Evolutionary conservation across 2,329 filamentous ascomycete species (phyloP).

Genomic region (Allantophomopsis lycopodina): DNA sequence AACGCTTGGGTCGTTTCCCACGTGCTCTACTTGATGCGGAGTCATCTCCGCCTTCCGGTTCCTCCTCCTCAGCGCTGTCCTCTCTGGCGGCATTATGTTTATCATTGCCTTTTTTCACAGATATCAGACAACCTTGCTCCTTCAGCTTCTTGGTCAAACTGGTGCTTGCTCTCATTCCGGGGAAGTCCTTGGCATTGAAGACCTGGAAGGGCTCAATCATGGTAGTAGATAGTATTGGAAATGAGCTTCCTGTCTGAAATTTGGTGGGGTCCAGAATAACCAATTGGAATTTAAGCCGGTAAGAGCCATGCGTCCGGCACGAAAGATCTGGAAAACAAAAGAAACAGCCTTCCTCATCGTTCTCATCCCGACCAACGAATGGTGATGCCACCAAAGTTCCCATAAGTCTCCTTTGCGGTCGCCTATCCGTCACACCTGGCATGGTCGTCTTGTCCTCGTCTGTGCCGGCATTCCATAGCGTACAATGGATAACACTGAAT

Average conservation of each 20-base stretch:
- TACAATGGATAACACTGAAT: slow-evolving; percentile 62
- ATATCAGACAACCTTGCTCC: slow-evolving; percentile 70
- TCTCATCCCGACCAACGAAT: slow-evolving; percentile 64
- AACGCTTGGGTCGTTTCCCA: not conserved
- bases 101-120: slow-evolving; percentile 77
- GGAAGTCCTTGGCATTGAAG: slow-evolving; percentile 76
- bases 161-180: slow-evolving; percentile 70
- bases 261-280: slow-evolving; percentile 54
- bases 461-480: slow-evolving; percentile 58
- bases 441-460: slow-evolving; percentile 55
- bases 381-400: slow-evolving; percentile 65
- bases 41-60: slow-evolving; percentile 10
- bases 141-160: slow-evolving; percentile 60
- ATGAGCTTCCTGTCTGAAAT: slow-evolving; percentile 36
- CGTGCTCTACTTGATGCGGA: slow-evolving; percentile 2
- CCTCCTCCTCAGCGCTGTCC: slow-evolving; percentile 17
- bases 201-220: slow-evolving; percentile 65
- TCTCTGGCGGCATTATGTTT: slow-evolving; percentile 20
- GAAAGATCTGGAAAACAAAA: slow-evolving; percentile 78
- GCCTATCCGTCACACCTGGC: slow-evolving; percentile 43
- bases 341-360: slow-evolving; percentile 62
- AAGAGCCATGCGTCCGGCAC: slow-evolving; percentile 64
- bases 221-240: slow-evolving; percentile 33
- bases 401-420: slow-evolving; percentile 65
- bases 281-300: slow-evolving; percentile 60